Evolutionary conservation across 306 rosid genomes (phyloP).

Genomic region (Medicago ruthenica): DNA sequence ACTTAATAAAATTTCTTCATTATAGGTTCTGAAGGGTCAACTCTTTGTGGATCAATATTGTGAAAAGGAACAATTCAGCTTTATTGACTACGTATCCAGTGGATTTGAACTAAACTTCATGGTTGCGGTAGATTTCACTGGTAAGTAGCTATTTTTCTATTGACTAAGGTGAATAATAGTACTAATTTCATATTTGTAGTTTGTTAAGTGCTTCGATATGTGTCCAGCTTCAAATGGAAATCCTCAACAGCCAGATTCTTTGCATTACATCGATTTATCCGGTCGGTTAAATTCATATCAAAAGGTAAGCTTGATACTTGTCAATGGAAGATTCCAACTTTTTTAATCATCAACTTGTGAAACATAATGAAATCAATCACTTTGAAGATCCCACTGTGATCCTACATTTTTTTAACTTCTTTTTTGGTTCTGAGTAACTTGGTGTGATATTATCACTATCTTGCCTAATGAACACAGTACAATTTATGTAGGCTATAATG

Average conservation of each 20-base stretch:
- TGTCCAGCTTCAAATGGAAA: slow-evolving; percentile 84
- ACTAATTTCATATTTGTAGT: not conserved
- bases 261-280: slow-evolving; percentile 64
- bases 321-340: not conserved
- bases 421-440: not conserved
- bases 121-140: slow-evolving; percentile 94
- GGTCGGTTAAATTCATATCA: slow-evolving; percentile 82
- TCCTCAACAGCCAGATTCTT: slow-evolving; percentile 63
- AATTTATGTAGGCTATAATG: slow-evolving; percentile 66
- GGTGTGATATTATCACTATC: too few species aligned
- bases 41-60: slow-evolving; percentile 72
- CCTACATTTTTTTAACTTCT: not conserved
- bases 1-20: slow-evolving; percentile 16
- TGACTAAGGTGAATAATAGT: not conserved
- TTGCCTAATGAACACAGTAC: slow-evolving; percentile 33
- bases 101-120: slow-evolving; percentile 91
- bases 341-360: not conserved
- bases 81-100: slow-evolving; percentile 83
- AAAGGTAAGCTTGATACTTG: slow-evolving; percentile 54
- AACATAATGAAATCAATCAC: not conserved
- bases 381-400: not conserved
- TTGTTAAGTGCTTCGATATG: slow-evolving; percentile 32
- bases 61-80: slow-evolving; percentile 75
- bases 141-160: slow-evolving; percentile 43
- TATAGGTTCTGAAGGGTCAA: slow-evolving; percentile 76